Conservation (phyloP, 805 yeast species). For the Candida peoriensis region DNA sequence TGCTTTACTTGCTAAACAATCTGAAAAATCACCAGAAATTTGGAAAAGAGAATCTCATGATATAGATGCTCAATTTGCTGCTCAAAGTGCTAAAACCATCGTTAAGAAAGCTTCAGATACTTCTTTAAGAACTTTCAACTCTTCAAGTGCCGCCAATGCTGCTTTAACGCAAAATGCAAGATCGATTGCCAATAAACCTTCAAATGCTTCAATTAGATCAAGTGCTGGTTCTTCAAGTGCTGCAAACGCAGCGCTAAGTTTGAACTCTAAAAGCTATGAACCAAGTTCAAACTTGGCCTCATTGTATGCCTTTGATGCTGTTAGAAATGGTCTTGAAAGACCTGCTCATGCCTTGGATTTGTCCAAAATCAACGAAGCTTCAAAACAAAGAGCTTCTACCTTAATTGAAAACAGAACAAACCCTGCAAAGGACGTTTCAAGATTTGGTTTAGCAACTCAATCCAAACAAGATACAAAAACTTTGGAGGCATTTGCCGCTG, state of each 20-base stretch:
- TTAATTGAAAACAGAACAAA: slow-evolving; percentile 26
- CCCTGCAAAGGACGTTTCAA: slow-evolving; percentile 23
- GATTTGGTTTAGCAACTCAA: slow-evolving; percentile 39
- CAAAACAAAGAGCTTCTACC: slow-evolving; percentile 35
- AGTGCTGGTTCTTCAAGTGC: slow-evolving; percentile 11
- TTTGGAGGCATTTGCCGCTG: slow-evolving; percentile 45
- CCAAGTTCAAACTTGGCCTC: slow-evolving; percentile 35
- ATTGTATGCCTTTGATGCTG: slow-evolving; percentile 38
- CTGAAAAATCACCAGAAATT: slow-evolving; percentile 40
- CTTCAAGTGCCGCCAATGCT: slow-evolving; percentile 6
- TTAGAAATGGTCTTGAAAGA: slow-evolving; percentile 36
- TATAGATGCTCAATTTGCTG: slow-evolving; percentile 44
- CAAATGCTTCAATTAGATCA: slow-evolving; percentile 1
- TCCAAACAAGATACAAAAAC: slow-evolving; percentile 37
- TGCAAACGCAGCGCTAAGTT: slow-evolving; percentile 16
- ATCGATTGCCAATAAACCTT: not conserved
- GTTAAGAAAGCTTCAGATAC: not conserved
- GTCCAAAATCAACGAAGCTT: slow-evolving; percentile 45
- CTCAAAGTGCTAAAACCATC: slow-evolving; percentile 22
- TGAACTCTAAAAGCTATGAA: slow-evolving; percentile 37
- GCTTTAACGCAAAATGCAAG: not conserved
- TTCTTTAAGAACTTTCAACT: slow-evolving; percentile 3
- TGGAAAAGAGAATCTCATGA: slow-evolving; percentile 50
- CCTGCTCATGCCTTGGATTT: slow-evolving; percentile 36
- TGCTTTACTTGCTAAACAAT: slow-evolving; percentile 45